phyloP scores from a whole-genome alignment of 2,329 filamentous ascomycete species.

The Dactylellina cionopaga region DNA sequence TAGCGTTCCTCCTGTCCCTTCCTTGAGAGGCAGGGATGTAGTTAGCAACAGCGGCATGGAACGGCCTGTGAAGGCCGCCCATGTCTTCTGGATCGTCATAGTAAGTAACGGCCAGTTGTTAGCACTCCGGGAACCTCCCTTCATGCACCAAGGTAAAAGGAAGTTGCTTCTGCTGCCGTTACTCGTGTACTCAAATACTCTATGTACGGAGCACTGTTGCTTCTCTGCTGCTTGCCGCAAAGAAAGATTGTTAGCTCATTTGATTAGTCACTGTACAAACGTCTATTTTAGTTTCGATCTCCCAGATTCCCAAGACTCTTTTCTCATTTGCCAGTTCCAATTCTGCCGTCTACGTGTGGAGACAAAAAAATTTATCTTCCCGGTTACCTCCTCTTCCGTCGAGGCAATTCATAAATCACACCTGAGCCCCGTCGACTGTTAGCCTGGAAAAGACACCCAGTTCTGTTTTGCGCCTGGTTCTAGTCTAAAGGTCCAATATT shows the following conservation, averaged over 20 bases:
- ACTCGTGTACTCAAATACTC: conserved; percentile 18
- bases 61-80: conserved; percentile 42
- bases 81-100: conserved; percentile 47
- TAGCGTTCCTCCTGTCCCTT: conserved; percentile 32
- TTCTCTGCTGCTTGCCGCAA: conserved; percentile 12
- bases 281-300: conserved; percentile 47
- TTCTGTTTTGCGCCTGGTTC: conserved; percentile 11
- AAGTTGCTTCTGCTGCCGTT: conserved; percentile 35
- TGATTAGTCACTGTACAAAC: conserved; percentile 48
- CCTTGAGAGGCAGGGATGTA: conserved; percentile 40
- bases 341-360: conserved; percentile 46
- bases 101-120: conserved; percentile 49
- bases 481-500: conserved; percentile 29
- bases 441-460: conserved; percentile 15
- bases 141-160: conserved; percentile 17
- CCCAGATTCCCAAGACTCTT: conserved; percentile 23
- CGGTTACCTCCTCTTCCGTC: conserved; percentile 2
- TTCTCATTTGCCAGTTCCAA: conserved; percentile 23
- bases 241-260: conserved; percentile 40
- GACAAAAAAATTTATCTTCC: conserved; percentile 27
- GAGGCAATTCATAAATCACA: conserved; percentile 35
- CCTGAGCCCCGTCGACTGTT: conserved; percentile 22
- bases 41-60: conserved; percentile 40
- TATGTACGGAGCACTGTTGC: background rate
- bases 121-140: conserved; percentile 35